Evolutionary conservation across 495 filamentous ascomycete genomes (phyloP).

Genomic region (Tuber calosporum): DNA sequence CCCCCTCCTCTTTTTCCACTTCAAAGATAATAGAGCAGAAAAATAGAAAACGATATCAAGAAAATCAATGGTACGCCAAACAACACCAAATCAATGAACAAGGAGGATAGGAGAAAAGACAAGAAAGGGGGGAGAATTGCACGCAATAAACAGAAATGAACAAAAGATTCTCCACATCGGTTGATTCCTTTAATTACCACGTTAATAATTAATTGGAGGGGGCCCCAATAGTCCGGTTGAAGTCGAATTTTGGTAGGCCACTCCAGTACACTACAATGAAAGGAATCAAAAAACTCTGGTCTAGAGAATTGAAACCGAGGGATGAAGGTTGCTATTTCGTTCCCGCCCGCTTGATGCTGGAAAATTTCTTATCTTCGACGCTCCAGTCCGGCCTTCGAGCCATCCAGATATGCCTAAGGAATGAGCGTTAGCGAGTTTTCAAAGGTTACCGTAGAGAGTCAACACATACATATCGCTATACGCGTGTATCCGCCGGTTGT

Average conservation of each 20-base stretch:
- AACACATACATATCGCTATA: conserved; percentile 67
- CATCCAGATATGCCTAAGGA: conserved; percentile 51
- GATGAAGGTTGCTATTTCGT: conserved; percentile 12
- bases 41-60: background rate
- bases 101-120: background rate
- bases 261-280: background rate
- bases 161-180: background rate
- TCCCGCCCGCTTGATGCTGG: conserved; percentile 19
- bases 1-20: background rate
- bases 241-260: background rate
- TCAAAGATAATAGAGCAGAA: background rate
- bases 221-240: background rate
- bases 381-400: conserved; percentile 32
- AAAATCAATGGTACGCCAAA: background rate
- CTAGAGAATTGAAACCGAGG: background rate
- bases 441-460: conserved; percentile 20
- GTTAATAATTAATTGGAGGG: background rate
- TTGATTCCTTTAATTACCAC: background rate
- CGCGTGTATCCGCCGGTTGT: conserved; percentile 58
- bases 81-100: conserved; percentile 2
- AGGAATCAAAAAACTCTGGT: background rate
- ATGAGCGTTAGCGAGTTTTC: conserved; percentile 26
- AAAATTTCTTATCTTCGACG: conserved; percentile 11
- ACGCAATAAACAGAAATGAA: background rate
- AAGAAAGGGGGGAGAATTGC: background rate